Evolutionary conservation across 495 filamentous ascomycete genomes (phyloP).

Genomic region (Patellaria atrata): DNA sequence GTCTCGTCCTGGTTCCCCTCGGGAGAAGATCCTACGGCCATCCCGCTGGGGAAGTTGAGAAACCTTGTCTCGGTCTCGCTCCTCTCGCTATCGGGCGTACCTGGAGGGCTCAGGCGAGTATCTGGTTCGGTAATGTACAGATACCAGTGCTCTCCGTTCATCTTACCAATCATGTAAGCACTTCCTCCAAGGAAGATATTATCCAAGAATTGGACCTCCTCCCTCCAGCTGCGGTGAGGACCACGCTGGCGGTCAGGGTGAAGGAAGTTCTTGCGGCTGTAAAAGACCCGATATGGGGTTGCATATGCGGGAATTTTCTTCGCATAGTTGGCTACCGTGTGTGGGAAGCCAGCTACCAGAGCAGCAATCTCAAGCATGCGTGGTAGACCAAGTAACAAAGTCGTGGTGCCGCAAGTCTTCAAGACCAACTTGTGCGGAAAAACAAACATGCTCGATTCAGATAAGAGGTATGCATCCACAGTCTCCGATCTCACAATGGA

Average conservation of each 20-base stretch:
- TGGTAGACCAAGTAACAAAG: slow-evolving; percentile 73
- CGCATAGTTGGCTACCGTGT: slow-evolving; percentile 35
- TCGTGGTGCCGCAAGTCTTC: slow-evolving; percentile 98
- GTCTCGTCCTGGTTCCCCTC: slow-evolving; percentile 60
- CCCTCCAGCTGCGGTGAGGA: slow-evolving; percentile 92
- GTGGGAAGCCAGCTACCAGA: slow-evolving; percentile 71
- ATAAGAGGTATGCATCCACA: slow-evolving; percentile 93
- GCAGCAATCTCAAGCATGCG: slow-evolving; percentile 85
- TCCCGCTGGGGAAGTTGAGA: slow-evolving; percentile 34
- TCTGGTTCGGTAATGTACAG: slow-evolving; percentile 86
- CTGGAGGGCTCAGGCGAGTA: slow-evolving; percentile 67
- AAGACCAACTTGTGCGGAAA: slow-evolving; percentile 98
- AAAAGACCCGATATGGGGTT: slow-evolving; percentile 90
- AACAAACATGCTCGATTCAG: slow-evolving; percentile 99
- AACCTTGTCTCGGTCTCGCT: slow-evolving; percentile 54
- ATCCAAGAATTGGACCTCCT: slow-evolving; percentile 87
- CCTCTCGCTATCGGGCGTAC: slow-evolving; percentile 47
- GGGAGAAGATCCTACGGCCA: slow-evolving; percentile 11
- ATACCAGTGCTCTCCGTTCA: slow-evolving; percentile 99
- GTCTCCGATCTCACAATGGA: slow-evolving; percentile 90
- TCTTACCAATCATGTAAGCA: slow-evolving; percentile 98
- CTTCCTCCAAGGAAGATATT: slow-evolving; percentile 80
- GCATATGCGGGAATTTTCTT: slow-evolving; percentile 54
- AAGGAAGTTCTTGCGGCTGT: slow-evolving; percentile 96
- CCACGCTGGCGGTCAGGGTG: slow-evolving; percentile 90